Conservation (phyloP, 1,284 basidiomycete species). For the Chiua sp. region DNA sequence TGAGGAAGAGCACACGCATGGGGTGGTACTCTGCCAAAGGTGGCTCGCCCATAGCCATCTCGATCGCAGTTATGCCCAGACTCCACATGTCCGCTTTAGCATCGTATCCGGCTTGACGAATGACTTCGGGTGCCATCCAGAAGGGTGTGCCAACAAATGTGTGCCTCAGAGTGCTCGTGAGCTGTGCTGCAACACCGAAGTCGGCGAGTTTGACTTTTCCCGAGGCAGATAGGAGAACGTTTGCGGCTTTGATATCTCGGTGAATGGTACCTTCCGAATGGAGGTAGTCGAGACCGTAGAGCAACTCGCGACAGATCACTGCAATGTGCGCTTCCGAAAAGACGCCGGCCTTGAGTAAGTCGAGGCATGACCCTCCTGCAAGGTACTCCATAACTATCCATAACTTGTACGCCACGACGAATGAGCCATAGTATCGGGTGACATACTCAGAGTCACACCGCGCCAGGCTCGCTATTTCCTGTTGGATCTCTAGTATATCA, state of each 20-base stretch:
- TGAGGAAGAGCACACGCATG: conserved; percentile 95
- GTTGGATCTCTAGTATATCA: conserved; percentile 97
- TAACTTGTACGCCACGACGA: conserved; percentile 95
- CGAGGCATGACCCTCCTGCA: conserved; percentile 97
- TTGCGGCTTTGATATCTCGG: conserved; percentile 98
- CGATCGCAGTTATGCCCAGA: conserved; percentile 95
- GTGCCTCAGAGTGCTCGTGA: conserved; percentile 87
- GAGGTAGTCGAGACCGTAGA: conserved; percentile 94
- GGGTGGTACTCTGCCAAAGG: conserved; percentile 95
- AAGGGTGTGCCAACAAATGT: conserved; percentile 97
- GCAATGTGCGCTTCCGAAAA: conserved; percentile 96
- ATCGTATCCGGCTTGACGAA: conserved; percentile 97
- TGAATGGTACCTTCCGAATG: conserved; percentile 97
- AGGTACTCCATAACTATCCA: conserved; percentile 99
- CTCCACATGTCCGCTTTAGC: conserved; percentile 98
- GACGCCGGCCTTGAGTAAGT: conserved; percentile 89
- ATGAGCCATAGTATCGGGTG: conserved; percentile 96
- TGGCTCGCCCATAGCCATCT: conserved; percentile 95
- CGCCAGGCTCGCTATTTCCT: conserved; percentile 95
- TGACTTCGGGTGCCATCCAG: conserved; percentile 99
- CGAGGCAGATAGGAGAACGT: conserved; percentile 87
- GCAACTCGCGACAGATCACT: conserved; percentile 91
- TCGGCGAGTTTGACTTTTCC: conserved; percentile 98
- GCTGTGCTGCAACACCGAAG: conserved; percentile 94
- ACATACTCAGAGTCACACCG: conserved; percentile 97